phyloP scores from a whole-genome alignment of 306 rosid genomes.

The Prunus mira region DNA sequence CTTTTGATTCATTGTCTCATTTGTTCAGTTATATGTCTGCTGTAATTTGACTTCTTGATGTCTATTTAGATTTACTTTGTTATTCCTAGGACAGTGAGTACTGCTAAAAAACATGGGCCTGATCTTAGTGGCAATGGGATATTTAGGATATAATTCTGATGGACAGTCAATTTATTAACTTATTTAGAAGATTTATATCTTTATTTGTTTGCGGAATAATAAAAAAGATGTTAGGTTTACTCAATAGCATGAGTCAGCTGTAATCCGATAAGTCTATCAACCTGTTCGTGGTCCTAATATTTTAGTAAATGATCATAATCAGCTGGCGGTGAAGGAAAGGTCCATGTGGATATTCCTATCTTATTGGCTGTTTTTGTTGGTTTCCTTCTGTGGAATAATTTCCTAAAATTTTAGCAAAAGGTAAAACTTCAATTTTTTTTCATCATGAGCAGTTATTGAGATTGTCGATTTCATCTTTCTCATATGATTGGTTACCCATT shows the following conservation, averaged over 20 bases:
- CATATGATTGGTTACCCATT: neutral
- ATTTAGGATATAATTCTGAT: neutral
- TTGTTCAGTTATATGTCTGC: neutral
- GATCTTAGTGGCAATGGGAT: neutral
- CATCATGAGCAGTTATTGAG: neutral
- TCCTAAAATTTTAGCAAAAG: neutral
- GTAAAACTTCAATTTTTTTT: neutral
- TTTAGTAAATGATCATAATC: neutral
- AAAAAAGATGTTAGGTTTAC: neutral
- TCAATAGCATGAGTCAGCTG: neutral
- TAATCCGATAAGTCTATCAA: neutral
- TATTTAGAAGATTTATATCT: neutral
- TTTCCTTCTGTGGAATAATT: neutral
- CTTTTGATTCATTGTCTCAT: neutral
- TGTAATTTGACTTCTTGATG: neutral
- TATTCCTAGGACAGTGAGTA: neutral
- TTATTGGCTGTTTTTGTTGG: neutral
- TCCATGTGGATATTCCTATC: neutral
- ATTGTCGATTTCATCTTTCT: neutral
- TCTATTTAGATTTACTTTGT: neutral
- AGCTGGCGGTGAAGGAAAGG: neutral
- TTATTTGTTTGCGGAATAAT: neutral
- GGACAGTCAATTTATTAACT: neutral
- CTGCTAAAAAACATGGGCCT: neutral
- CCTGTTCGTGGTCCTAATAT: neutral